Evolutionary conservation across 345 rosid genomes (phyloP).

Genomic region (Viola odorata): DNA sequence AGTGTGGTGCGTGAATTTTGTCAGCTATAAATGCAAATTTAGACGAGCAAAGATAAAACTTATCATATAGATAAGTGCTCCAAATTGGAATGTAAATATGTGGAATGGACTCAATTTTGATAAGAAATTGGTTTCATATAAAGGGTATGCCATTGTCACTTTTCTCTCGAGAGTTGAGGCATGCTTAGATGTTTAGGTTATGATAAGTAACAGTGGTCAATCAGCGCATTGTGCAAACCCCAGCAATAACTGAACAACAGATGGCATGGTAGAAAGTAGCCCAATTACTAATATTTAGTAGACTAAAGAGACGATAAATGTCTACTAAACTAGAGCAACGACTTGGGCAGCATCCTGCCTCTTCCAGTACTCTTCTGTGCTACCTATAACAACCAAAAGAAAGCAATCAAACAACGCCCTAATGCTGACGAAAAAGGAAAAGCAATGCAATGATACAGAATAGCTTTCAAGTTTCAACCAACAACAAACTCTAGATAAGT

Average conservation of each 20-base stretch:
- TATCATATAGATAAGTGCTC: neutral
- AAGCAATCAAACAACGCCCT: neutral
- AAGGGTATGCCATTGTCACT: too few relatives aligned
- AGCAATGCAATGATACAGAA: neutral
- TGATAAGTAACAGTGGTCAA: neutral
- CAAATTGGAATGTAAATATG: neutral
- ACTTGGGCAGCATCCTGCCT: conserved; percentile 23
- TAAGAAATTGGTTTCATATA: too few relatives aligned
- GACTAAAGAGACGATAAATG: neutral
- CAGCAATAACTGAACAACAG: neutral
- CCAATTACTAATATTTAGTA: neutral
- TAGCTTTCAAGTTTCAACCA: neutral
- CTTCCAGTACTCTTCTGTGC: conserved; percentile 22
- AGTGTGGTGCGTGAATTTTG: neutral
- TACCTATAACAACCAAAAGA: conserved; percentile 8
- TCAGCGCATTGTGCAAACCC: neutral
- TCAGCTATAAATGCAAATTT: neutral
- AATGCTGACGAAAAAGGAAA: neutral
- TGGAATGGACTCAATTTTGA: too few relatives aligned
- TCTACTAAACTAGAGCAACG: conserved; percentile 14
- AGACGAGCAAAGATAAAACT: neutral
- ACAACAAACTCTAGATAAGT: too few relatives aligned
- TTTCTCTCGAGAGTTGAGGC: too few relatives aligned
- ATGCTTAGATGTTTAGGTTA: neutral
- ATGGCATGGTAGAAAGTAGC: neutral